Base-by-base conservation (phyloP, 1,139 yeast genomes). In the Saccharomyces hybrid region DNA sequence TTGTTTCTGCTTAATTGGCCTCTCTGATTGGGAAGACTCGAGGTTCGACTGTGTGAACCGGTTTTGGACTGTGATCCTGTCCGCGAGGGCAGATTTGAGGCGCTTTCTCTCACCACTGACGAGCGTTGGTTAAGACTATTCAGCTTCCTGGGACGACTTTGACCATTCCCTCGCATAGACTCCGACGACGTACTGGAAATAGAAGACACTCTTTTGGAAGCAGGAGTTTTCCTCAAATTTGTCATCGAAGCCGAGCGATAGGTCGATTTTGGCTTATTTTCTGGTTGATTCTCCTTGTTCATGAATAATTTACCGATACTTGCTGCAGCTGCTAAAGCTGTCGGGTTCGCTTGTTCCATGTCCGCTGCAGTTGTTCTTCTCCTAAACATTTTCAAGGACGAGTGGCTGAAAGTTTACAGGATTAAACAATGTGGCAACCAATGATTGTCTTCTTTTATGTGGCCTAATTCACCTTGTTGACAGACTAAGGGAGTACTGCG, bases 261-360 rank as follows among this genome's bases (percentile, higher is more conserved):
- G 4, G 61, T 57, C 4, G 58, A 49, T 58, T 56, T 56, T 69
- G 55, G 59, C 61, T 62, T 55, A 57, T 51, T 62, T 60, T 11
- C 64, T 60, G n/a, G 56, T 47, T 42, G 65, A 63, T 0, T 73
- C 73, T 69, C 64, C 46, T 56, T 34, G n/a, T 63, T 63, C 49
- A 67, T 51, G 12, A 60, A 51, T 1, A 74, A 72, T 47, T 64
- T 65, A 2, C 74, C 78, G 26, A 73, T 68, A 5, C 77, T 73
- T 12, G 73, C 66, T 4, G 78, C 79, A 44, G 80, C 80, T 12
- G 79, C 79, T 14, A 76, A 54, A 2, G 80, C 79, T 57, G 73
- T 73, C 12, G 75, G 60, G 62, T 70, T 52, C n/a, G 53, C 53
- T 8, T 55, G 57, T 21, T 48, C 50, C 29, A 53, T 51, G 19